phyloP scores from a whole-genome alignment of 225 moss, liverwort and hornwort species.

The Bryoerythrophyllum caledonicum region DNA sequence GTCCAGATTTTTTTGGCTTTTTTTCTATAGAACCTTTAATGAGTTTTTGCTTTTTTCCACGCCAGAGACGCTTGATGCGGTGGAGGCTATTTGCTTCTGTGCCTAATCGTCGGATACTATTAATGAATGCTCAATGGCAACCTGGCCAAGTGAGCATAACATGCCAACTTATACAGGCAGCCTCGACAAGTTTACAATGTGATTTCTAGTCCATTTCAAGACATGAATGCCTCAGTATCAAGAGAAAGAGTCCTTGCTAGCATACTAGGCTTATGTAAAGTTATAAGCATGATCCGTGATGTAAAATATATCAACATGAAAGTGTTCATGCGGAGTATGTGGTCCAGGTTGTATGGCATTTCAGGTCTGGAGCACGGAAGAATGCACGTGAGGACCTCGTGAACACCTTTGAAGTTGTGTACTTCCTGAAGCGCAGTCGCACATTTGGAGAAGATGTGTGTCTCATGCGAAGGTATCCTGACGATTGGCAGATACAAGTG shows the following conservation, averaged over 20 bases:
- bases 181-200: too few relatives aligned
- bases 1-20: slow-evolving; percentile 59
- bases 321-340: background rate
- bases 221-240: too few relatives aligned
- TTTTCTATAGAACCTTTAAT: too few relatives aligned
- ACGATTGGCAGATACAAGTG: slow-evolving; percentile 76
- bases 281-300: background rate
- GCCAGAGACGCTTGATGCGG: slow-evolving; percentile 57
- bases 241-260: slow-evolving; percentile 1
- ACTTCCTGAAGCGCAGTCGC: slow-evolving; percentile 77
- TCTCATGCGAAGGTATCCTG: slow-evolving; percentile 78
- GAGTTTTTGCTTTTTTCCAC: slow-evolving; percentile 74
- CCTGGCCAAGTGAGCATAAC: slow-evolving; percentile 60
- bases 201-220: too few relatives aligned
- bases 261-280: background rate
- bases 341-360: slow-evolving; percentile 71
- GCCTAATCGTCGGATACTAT: slow-evolving; percentile 62
- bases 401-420: slow-evolving; percentile 70
- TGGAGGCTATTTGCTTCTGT: slow-evolving; percentile 14
- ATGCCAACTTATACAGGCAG: background rate
- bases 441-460: slow-evolving; percentile 86
- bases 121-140: slow-evolving; percentile 88
- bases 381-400: slow-evolving; percentile 71
- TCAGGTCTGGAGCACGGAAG: slow-evolving; percentile 77
- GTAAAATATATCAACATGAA: background rate